Evolutionary conservation across 441 rosid species (phyloP), one percentile per base, ranked within the genome.

Genomic region (Populus hybrid): DNA sequence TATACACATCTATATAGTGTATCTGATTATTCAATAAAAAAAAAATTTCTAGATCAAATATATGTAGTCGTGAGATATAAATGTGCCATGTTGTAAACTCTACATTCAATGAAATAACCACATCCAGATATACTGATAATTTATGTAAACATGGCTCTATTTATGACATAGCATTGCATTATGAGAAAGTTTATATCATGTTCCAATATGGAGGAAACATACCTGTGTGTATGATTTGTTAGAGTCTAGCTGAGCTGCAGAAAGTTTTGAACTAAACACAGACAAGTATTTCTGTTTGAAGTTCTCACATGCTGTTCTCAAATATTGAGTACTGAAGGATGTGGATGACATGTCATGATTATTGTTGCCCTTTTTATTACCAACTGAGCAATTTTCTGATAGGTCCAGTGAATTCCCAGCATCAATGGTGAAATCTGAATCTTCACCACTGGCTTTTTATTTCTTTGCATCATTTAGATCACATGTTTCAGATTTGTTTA

Each of bases 401-500:
- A 77, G 69, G 74, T 53, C 73, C 23, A 78, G 79, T 64, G 70
- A 79, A 71, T 77, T 77, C 40, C 73, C 82, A 50, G 84, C 34
- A 77, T 70, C 82, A 76, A 30, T 67, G 80, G 72, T 73, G 76
- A 75, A 82, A 76, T 81, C 73, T 46, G 81, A 83, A 78, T 85
- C 79, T 65, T 69, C 78, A 79, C 70, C 81, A 67, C 69, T 74
- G 67, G 86, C 70, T 81, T 83, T 90, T 83, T 68, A 89, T 85
- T 88, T 85, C 84, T 93, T 91, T 28, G 76, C 76, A 77, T 82
- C 83, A 88, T 71, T 84, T 67, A 74, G 79, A 79, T 84, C 80
- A 64, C 67, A 79, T 64, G 75, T 76, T 75, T 80, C 91, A 64
- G 64, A 65, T 73, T 63, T 76, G 38, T 79, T 81, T 40, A 82